These are phyloP conservation scores for Petrea volubilis DNA, from an alignment of 257 asterid species.

Conservation along the genomic window DNA sequence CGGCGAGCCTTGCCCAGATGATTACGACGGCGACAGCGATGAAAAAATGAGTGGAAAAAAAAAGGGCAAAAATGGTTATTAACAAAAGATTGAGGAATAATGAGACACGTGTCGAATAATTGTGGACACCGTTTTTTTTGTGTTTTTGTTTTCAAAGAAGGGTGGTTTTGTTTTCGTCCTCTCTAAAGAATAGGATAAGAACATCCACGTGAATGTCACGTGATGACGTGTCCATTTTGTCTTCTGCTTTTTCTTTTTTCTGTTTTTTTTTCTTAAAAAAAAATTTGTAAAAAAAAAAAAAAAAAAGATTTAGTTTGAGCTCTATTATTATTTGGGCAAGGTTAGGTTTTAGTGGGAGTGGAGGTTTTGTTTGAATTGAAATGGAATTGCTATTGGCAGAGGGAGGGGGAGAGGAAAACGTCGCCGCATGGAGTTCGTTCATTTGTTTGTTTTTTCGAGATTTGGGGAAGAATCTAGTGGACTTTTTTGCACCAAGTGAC, in stretches of 20 bases:
- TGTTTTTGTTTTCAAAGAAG: neutral
- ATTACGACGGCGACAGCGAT: neutral
- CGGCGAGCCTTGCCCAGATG: slow-evolving; percentile 57
- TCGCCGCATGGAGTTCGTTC: slow-evolving; percentile 16
- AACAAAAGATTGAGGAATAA: neutral
- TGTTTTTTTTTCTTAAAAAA: neutral
- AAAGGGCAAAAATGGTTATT: neutral
- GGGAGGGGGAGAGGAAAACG: neutral
- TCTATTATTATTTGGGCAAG: neutral
- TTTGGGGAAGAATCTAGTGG: neutral
- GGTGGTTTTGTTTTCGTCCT: neutral
- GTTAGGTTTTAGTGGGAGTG: neutral
- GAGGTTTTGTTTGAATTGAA: neutral
- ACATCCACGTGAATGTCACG: slow-evolving; percentile 34
- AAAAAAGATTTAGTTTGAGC: neutral
- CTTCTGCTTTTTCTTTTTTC: neutral
- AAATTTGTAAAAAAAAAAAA: neutral
- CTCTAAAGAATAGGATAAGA: slow-evolving; percentile 8
- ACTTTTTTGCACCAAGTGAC: neutral
- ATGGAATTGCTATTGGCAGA: neutral
- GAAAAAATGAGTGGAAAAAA: too few species aligned
- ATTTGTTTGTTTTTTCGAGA: neutral
- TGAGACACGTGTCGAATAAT: slow-evolving; percentile 34
- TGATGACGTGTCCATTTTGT: slow-evolving; percentile 24
- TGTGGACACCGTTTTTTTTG: slow-evolving; percentile 11